Conservation (phyloP, 1,284 basidiomycete species). For the Sphagnurus paluster region DNA sequence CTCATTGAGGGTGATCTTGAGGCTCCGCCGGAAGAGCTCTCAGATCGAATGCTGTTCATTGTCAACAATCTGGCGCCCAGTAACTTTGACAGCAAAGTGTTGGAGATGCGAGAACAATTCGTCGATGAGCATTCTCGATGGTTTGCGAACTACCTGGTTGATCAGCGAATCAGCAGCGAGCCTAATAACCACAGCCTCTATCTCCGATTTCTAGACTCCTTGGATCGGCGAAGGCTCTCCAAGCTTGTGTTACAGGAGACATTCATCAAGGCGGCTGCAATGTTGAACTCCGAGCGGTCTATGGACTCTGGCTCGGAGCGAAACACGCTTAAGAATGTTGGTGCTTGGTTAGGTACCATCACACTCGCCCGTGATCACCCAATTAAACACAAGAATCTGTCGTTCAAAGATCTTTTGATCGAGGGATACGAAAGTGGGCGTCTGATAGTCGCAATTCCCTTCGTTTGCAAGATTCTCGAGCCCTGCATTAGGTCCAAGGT, state of each 20-base stretch:
- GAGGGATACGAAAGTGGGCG: constrained; percentile 95
- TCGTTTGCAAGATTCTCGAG: constrained; percentile 96
- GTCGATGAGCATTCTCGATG: constrained; percentile 84
- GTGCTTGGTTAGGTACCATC: constrained; percentile 92
- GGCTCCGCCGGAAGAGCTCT: constrained; percentile 82
- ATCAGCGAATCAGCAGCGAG: constrained; percentile 94
- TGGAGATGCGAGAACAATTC: constrained; percentile 83
- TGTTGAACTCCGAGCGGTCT: constrained; percentile 94
- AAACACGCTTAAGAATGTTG: constrained; percentile 90
- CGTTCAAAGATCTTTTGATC: constrained; percentile 94
- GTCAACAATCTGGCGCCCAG: constrained; percentile 96
- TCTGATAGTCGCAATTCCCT: constrained; percentile 94
- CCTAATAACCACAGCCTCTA: constrained; percentile 98
- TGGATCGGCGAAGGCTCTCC: constrained; percentile 67
- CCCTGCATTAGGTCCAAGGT: constrained; percentile 88
- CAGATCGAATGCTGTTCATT: constrained; percentile 96
- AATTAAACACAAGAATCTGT: constrained; percentile 91
- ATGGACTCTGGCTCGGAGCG: constrained; percentile 86
- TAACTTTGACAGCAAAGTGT: constrained; percentile 88
- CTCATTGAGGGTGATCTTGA: constrained; percentile 58
- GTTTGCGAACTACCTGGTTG: constrained; percentile 98
- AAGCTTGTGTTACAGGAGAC: constrained; percentile 93
- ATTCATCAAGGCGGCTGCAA: constrained; percentile 77
- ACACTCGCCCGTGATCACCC: constrained; percentile 92
- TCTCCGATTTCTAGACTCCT: constrained; percentile 86